Evolutionary conservation across 306 rosid species (phyloP).

Genomic region (Canavalia gladiata): DNA sequence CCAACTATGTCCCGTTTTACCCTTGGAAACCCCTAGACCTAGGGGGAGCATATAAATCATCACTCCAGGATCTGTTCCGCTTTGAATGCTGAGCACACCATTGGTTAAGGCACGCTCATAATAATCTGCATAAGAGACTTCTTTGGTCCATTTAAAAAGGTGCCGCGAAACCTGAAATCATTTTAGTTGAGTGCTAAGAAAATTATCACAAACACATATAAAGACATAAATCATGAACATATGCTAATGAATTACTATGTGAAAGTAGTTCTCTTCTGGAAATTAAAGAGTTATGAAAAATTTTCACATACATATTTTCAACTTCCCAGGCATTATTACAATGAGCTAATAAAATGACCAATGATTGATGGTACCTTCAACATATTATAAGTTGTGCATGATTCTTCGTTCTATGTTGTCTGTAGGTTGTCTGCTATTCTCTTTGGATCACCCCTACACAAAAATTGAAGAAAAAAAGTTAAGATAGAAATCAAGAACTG

Average conservation of each 20-base stretch:
- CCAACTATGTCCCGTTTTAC: conserved; percentile 69
- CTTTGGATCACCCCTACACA: conserved; percentile 73
- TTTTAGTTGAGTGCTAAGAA: conserved; percentile 24
- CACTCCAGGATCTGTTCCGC: conserved; percentile 94
- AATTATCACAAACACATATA: not conserved
- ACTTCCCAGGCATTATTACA: not conserved
- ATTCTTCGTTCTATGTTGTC: conserved; percentile 80
- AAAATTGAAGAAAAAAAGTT: conserved; percentile 9
- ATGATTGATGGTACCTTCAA: conserved; percentile 66
- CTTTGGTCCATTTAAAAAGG: conserved; percentile 91
- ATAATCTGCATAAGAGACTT: conserved; percentile 81
- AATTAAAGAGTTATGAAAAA: not conserved
- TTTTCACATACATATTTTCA: not conserved
- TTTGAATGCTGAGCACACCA: conserved; percentile 86
- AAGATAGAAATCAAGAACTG: not conserved
- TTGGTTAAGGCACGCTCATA: conserved; percentile 93
- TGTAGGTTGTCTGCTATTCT: conserved; percentile 64
- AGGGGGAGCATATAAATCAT: conserved; percentile 95
- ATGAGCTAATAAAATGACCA: conserved; percentile 13
- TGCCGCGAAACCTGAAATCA: conserved; percentile 82
- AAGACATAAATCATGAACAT: conserved; percentile 15
- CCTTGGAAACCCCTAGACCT: conserved; percentile 78
- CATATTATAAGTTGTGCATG: conserved; percentile 95
- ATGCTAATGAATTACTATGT: conserved; percentile 24
- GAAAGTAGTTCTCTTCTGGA: conserved; percentile 11